A percentile compares a stretch with the other conserved stretches of the same genome.
phyloP scores from a whole-genome alignment of 352 stramenopile species.

The Phytophthora meadii region DNA sequence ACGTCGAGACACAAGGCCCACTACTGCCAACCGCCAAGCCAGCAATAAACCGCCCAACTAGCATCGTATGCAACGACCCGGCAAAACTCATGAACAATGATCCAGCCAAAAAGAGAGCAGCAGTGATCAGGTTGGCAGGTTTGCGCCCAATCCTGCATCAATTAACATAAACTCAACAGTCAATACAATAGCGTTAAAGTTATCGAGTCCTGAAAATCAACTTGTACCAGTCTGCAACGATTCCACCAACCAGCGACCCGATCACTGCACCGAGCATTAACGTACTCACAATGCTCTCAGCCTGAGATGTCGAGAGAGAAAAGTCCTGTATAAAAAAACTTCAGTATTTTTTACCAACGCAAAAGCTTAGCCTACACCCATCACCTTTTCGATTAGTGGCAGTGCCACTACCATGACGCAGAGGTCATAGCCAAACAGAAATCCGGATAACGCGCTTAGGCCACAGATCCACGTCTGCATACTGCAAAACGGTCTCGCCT shows the following conservation, averaged over 20 bases:
- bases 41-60: conserved; percentile 72
- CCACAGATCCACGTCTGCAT: conserved; percentile 61
- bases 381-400: conserved; percentile 65
- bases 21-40: conserved; percentile 70
- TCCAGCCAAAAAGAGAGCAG: conserved; percentile 61
- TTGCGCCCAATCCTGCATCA: conserved; percentile 63
- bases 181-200: neutral
- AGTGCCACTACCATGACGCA: conserved; percentile 81
- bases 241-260: conserved; percentile 60
- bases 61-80: conserved; percentile 48
- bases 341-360: conserved; percentile 4
- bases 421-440: conserved; percentile 80
- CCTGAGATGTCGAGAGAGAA: conserved; percentile 53
- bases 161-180: conserved; percentile 3
- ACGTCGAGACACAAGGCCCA: conserved; percentile 69
- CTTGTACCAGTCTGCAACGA: conserved; percentile 58
- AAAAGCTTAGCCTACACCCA: neutral
- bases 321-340: conserved; percentile 44
- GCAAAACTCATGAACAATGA: conserved; percentile 79
- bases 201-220: neutral
- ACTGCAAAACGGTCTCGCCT: conserved; percentile 9
- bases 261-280: conserved; percentile 76
- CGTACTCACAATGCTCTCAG: conserved; percentile 68
- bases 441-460: conserved; percentile 73
- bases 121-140: conserved; percentile 66